Conservation (phyloP, 2,329 filamentous ascomycete genomes). For the Phialophora expanda region DNA sequence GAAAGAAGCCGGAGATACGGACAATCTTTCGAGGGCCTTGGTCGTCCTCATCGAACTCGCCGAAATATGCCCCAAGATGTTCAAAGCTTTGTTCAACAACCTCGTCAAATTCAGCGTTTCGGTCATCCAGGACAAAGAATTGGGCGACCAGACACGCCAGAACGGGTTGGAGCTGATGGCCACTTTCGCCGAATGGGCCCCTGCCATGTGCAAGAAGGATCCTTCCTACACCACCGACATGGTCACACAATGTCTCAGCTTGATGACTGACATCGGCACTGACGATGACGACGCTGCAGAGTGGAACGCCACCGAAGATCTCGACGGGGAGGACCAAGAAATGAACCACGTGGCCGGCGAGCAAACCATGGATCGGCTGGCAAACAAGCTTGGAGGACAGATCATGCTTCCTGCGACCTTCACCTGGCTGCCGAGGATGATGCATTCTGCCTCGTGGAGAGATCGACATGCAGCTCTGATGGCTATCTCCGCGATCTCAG, state of each 20-base stretch:
- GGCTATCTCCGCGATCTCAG: slow-evolving; percentile 98
- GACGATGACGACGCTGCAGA: slow-evolving; percentile 95
- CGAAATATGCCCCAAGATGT: slow-evolving; percentile 95
- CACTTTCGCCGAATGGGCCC: slow-evolving; percentile 93
- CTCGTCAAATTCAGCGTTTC: slow-evolving; percentile 91
- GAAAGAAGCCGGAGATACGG: slow-evolving; percentile 88
- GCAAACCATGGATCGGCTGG: slow-evolving; percentile 96
- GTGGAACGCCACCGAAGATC: slow-evolving; percentile 91
- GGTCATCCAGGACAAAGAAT: slow-evolving; percentile 93
- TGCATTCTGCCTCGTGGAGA: slow-evolving; percentile 91
- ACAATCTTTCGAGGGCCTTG: slow-evolving; percentile 87
- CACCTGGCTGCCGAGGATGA: slow-evolving; percentile 96
- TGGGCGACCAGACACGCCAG: slow-evolving; percentile 86
- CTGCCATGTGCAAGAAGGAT: slow-evolving; percentile 94
- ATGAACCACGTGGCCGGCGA: slow-evolving; percentile 97
- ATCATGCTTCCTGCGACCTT: slow-evolving; percentile 93
- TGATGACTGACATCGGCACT: slow-evolving; percentile 95
- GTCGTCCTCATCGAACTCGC: slow-evolving; percentile 92
- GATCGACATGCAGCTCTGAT: slow-evolving; percentile 96
- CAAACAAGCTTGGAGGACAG: slow-evolving; percentile 95
- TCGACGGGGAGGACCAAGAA: slow-evolving; percentile 95
- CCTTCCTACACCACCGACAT: slow-evolving; percentile 90
- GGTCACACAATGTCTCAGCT: slow-evolving; percentile 95
- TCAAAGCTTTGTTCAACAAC: slow-evolving; percentile 90
- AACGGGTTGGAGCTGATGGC: slow-evolving; percentile 97